Conservation (phyloP, 73 alveolate species). For the Symbiodinium natans region DNA sequence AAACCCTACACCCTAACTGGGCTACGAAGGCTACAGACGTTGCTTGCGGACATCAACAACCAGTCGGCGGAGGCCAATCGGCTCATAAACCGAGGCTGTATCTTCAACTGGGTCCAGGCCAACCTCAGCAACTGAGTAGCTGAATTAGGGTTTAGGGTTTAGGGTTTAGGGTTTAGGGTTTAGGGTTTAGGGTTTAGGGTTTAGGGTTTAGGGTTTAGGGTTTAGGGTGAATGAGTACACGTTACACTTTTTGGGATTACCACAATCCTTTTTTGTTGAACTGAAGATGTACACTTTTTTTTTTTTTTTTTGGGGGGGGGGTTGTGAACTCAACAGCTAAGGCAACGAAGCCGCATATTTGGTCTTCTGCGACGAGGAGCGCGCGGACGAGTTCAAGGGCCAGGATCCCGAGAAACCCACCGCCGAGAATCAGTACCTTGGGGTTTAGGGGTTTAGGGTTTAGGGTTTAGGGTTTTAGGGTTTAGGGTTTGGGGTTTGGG, state of each 20-base stretch:
- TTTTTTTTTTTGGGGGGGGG: too few species aligned
- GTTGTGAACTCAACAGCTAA: too few species aligned
- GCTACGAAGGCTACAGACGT: slow-evolving; percentile 77
- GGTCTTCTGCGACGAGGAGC: slow-evolving; percentile 58
- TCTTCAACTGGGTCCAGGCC: slow-evolving; percentile 60
- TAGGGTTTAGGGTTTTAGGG: background rate
- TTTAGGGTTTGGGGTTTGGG: too few species aligned
- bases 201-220: too few species aligned
- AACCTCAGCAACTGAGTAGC: background rate
- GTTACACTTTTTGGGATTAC: too few species aligned
- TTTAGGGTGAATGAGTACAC: too few species aligned
- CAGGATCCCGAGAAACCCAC: slow-evolving; percentile 52
- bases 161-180: too few species aligned
- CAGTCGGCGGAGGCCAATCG: slow-evolving; percentile 36
- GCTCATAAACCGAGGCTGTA: slow-evolving; percentile 37
- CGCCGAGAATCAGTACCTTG: slow-evolving; percentile 24
- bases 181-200: too few species aligned
- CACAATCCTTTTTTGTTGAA: too few species aligned
- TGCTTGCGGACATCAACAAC: slow-evolving; percentile 78
- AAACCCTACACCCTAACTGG: too few species aligned
- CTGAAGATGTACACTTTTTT: too few species aligned
- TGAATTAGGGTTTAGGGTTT: too few species aligned
- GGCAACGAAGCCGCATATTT: slow-evolving; percentile 41
- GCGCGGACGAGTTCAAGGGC: background rate
- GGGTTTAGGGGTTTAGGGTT: background rate